phyloP scores from a whole-genome alignment of 2,329 filamentous ascomycete genomes.

The Ophiosphaerella herpotricha region DNA sequence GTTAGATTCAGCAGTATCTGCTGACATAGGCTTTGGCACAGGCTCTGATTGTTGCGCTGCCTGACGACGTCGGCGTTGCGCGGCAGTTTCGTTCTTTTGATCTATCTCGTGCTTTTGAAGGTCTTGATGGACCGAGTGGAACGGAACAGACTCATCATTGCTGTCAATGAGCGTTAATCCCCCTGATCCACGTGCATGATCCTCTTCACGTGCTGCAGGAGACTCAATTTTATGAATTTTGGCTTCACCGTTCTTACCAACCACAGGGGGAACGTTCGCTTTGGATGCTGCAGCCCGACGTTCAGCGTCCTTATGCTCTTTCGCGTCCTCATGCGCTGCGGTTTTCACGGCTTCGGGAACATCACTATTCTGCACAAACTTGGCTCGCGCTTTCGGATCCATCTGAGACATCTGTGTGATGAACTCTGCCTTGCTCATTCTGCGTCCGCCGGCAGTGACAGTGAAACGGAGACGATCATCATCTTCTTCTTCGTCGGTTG shows the following conservation, averaged over 20 bases:
- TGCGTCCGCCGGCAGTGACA: constrained; percentile 70
- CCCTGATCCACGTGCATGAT: constrained; percentile 37
- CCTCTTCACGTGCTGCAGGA: constrained; percentile 29
- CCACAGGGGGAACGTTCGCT: constrained; percentile 36
- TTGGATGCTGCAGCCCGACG: constrained; percentile 33
- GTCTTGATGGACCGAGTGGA: constrained; percentile 51
- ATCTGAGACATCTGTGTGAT: constrained; percentile 73
- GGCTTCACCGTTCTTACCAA: constrained; percentile 41
- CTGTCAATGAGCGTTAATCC: constrained; percentile 53
- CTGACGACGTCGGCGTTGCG: constrained; percentile 51
- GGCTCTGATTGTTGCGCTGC: constrained; percentile 26
- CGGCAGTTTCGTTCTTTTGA: constrained; percentile 40
- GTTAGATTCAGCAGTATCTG: constrained; percentile 35
- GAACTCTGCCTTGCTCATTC: constrained; percentile 82
- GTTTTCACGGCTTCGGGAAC: constrained; percentile 54
- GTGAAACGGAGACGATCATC: constrained; percentile 77
- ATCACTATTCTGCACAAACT: constrained; percentile 53
- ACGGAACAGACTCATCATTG: constrained; percentile 52
- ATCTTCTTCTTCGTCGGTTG: constrained; percentile 60
- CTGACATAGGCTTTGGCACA: constrained; percentile 6
- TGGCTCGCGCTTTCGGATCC: constrained; percentile 66
- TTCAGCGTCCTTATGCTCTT: constrained; percentile 39
- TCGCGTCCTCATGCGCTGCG: constrained; percentile 51
- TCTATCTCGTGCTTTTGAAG: constrained; percentile 34
- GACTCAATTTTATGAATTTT: constrained; percentile 39